Percentiles rank a stretch among this genome's conserved stretches.
These are phyloP conservation scores for Parafenestella ontariensis DNA, from an alignment of 2,329 filamentous ascomycete species.

Conservation along the genomic window DNA sequence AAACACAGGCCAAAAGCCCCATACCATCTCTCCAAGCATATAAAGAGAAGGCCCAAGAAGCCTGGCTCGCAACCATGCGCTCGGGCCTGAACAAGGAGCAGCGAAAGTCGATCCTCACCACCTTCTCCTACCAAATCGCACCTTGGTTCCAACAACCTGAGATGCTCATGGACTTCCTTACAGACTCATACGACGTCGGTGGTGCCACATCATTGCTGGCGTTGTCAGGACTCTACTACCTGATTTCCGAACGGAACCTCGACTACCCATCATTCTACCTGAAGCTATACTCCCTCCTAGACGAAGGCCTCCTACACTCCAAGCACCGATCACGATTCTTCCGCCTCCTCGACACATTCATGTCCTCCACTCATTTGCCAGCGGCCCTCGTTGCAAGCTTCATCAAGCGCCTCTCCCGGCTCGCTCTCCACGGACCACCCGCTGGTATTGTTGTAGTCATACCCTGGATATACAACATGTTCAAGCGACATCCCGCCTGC, in stretches of 20 bases:
- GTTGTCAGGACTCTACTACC: slow-evolving; percentile 90
- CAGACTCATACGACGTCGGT: slow-evolving; percentile 88
- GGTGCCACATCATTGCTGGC: slow-evolving; percentile 88
- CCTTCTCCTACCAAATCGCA: slow-evolving; percentile 78
- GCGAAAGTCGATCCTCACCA: slow-evolving; percentile 77
- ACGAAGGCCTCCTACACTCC: slow-evolving; percentile 85
- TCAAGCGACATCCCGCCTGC: slow-evolving; percentile 87
- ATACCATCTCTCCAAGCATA: slow-evolving; percentile 69
- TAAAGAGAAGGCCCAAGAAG: slow-evolving; percentile 81
- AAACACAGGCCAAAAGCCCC: slow-evolving; percentile 69
- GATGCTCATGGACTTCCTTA: slow-evolving; percentile 92
- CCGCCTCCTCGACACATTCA: slow-evolving; percentile 87
- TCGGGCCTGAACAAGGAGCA: slow-evolving; percentile 72
- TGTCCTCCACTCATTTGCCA: slow-evolving; percentile 90
- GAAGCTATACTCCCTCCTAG: slow-evolving; percentile 92
- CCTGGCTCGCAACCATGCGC: slow-evolving; percentile 81
- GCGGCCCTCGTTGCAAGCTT: slow-evolving; percentile 92
- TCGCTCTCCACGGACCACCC: slow-evolving; percentile 87
- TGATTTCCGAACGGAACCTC: slow-evolving; percentile 91
- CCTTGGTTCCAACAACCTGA: slow-evolving; percentile 92
- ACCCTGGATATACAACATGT: slow-evolving; percentile 93
- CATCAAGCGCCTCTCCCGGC: slow-evolving; percentile 86
- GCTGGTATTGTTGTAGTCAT: slow-evolving; percentile 86
- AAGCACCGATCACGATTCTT: slow-evolving; percentile 95
- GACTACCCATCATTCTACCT: slow-evolving; percentile 95